Conservation (phyloP, 345 rosid species). For the Odontarrhena argentea region DNA sequence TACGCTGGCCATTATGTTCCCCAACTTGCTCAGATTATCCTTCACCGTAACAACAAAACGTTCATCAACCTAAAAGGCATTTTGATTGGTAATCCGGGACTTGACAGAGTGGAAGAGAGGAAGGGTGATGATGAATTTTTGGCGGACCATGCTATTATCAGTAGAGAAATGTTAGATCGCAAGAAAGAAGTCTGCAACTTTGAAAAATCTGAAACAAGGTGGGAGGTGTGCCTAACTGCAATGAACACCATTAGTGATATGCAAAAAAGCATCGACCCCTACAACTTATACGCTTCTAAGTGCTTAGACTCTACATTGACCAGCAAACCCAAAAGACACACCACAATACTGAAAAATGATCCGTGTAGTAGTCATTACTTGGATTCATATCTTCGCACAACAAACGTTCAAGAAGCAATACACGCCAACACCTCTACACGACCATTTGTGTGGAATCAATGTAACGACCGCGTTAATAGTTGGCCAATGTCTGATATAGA, state of each 20-base stretch:
- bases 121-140: background rate
- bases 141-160: conserved; percentile 70
- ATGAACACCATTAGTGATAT: background rate
- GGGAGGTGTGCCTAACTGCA: background rate
- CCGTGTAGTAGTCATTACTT: conserved; percentile 56
- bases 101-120: conserved; percentile 13
- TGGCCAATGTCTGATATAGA: too few species aligned
- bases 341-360: conserved; percentile 51
- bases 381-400: conserved; percentile 54
- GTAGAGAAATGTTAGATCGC: conserved; percentile 50
- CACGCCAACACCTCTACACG: conserved; percentile 54
- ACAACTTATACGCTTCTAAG: conserved; percentile 68
- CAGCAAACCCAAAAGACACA: conserved; percentile 49
- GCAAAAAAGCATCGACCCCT: conserved; percentile 45
- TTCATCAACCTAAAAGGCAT: conserved; percentile 67
- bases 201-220: too few species aligned
- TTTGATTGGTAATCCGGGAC: conserved; percentile 28
- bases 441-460: too few species aligned
- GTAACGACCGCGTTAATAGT: too few species aligned
- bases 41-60: conserved; percentile 53
- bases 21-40: conserved; percentile 64
- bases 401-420: conserved; percentile 62
- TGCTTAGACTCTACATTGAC: conserved; percentile 46
- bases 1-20: conserved; percentile 33
- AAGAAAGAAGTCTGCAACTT: background rate